phyloP scores from a whole-genome alignment of 2,329 filamentous ascomycete species.

The Ophiostoma australiae region DNA sequence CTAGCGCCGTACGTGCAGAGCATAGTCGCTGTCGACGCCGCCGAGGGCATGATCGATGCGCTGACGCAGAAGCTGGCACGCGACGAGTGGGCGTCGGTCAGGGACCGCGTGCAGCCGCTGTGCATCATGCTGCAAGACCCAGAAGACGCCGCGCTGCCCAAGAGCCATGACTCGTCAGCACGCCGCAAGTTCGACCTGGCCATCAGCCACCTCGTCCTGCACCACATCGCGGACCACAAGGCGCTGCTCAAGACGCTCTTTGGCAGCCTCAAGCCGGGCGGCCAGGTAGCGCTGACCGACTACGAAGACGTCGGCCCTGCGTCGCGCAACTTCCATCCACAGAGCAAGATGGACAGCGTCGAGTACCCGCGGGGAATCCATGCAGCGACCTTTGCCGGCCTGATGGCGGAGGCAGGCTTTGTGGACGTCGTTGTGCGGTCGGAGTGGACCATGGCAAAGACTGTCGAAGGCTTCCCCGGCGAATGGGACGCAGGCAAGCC shows the following conservation, averaged over 20 bases:
- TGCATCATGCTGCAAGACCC: slow-evolving; percentile 46
- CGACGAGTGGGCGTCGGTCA: slow-evolving; percentile 31
- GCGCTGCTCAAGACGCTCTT: slow-evolving; percentile 43
- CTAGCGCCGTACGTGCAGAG: slow-evolving; percentile 45
- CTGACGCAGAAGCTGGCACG: slow-evolving; percentile 46
- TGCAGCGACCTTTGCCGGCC: slow-evolving; percentile 37
- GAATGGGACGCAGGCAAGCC: slow-evolving; percentile 38
- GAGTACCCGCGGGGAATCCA: slow-evolving; percentile 48
- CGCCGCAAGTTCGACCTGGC: slow-evolving; percentile 47
- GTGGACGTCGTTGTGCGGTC: slow-evolving; percentile 43
- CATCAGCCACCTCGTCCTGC: slow-evolving; percentile 50
- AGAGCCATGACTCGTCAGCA: slow-evolving; percentile 13
- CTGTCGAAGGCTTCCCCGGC: slow-evolving; percentile 44
- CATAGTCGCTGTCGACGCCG: slow-evolving; percentile 50
- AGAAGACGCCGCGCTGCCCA: slow-evolving; percentile 41
- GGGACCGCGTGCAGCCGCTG: slow-evolving; percentile 39
- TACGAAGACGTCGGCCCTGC: slow-evolving; percentile 53
- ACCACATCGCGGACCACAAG: slow-evolving; percentile 48
- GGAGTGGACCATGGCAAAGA: slow-evolving; percentile 48
- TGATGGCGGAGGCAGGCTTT: slow-evolving; percentile 47
- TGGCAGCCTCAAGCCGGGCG: slow-evolving; percentile 45
- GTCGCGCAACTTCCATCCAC: slow-evolving; percentile 49
- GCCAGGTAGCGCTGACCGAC: slow-evolving; percentile 50
- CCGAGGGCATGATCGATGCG: slow-evolving; percentile 51
- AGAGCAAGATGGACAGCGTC: slow-evolving; percentile 48